Percentiles rank a stretch among this genome's conserved stretches.
These are phyloP conservation scores for Coemansia sp. DNA, from an alignment of 192 early-diverging fungal species.

Conservation along the genomic window DNA sequence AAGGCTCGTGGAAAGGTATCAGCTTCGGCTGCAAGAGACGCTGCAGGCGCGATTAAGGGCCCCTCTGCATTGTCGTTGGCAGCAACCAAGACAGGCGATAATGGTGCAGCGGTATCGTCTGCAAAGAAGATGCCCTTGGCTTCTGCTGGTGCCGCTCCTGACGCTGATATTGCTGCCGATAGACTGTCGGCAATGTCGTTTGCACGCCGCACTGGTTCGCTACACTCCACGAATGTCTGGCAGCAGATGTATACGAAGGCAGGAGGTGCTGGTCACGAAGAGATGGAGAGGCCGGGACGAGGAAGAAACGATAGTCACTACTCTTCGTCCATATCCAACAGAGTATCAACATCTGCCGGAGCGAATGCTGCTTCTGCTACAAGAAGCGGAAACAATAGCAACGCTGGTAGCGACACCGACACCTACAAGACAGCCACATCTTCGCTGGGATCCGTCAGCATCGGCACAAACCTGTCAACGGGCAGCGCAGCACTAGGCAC, in stretches of 20 bases:
- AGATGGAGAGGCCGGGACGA: neutral
- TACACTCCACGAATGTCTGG: slow-evolving; percentile 45
- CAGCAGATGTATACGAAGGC: slow-evolving; percentile 33
- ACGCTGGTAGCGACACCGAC: neutral
- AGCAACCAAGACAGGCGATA: neutral
- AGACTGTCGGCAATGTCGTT: slow-evolving; percentile 24
- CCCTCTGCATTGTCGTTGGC: neutral
- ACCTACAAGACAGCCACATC: slow-evolving; percentile 2
- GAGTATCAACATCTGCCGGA: neutral
- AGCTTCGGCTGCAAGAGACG: neutral
- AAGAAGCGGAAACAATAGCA: neutral
- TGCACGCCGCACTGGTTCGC: slow-evolving; percentile 32
- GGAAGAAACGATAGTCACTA: neutral
- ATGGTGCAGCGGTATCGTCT: neutral
- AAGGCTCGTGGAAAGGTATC: slow-evolving; percentile 18
- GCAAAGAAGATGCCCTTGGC: no score
- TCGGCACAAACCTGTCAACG: slow-evolving; percentile 42
- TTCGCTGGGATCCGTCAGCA: slow-evolving; percentile 10
- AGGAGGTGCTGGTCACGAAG: neutral
- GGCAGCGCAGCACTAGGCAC: slow-evolving; percentile 43
- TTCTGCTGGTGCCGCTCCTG: neutral
- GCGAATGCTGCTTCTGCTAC: neutral
- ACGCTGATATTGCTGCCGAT: neutral
- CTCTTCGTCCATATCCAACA: neutral
- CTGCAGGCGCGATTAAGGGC: neutral